Evolutionary conservation across 2,329 filamentous ascomycete species (phyloP).

Genomic region (Ceratocystis diversiconidia): DNA sequence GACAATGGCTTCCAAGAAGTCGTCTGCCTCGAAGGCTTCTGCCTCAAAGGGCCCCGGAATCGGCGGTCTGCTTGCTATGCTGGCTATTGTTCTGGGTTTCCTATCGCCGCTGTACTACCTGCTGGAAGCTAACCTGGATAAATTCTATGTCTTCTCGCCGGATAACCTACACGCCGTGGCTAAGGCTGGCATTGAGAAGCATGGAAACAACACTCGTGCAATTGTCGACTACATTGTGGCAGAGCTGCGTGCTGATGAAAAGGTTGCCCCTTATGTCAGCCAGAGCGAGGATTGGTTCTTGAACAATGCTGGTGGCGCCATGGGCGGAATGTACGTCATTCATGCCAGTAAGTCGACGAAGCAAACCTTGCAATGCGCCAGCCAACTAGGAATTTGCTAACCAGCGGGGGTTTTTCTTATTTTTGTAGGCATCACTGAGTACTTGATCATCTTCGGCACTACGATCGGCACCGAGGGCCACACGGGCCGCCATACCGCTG

Average conservation of each 20-base stretch:
- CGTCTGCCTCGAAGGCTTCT: conserved; percentile 9
- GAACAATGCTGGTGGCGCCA: conserved; percentile 82
- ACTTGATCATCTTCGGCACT: conserved; percentile 78
- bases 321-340: conserved; percentile 84
- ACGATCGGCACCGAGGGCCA: conserved; percentile 77
- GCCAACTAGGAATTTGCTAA: conserved; percentile 10
- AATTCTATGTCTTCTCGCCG: conserved; percentile 63
- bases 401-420: background rate
- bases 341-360: conserved; percentile 52
- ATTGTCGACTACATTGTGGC: conserved; percentile 56
- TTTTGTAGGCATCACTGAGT: conserved; percentile 58
- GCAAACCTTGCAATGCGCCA: background rate
- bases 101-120: conserved; percentile 40
- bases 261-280: conserved; percentile 45
- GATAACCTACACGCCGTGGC: conserved; percentile 55
- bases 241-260: conserved; percentile 42
- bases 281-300: conserved; percentile 72
- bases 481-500: conserved; percentile 73
- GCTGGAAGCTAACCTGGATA: conserved; percentile 43
- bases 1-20: conserved; percentile 10
- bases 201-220: conserved; percentile 61
- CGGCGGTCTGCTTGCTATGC: conserved; percentile 31
- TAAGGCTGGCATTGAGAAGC: conserved; percentile 46
- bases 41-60: conserved; percentile 20
- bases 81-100: conserved; percentile 41